A percentile compares a stretch with the other conserved stretches of the same genome.
Conservation (phyloP, 176 grass and related monocot genomes). For the Ananas comosus region DNA sequence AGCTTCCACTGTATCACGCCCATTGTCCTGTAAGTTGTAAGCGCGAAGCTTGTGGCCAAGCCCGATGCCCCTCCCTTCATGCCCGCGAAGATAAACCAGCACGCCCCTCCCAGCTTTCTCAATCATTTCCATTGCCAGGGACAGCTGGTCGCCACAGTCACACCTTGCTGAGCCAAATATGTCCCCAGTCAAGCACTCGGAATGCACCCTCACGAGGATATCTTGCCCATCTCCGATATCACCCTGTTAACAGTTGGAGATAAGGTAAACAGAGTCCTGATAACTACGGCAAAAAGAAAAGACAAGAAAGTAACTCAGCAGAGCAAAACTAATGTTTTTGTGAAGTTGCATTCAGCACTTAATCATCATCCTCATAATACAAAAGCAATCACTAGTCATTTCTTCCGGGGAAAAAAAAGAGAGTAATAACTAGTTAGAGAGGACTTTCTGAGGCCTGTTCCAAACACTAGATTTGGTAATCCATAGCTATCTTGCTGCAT, state of each 20-base stretch:
- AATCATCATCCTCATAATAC: too few relatives aligned
- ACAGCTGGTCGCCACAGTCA: conserved; percentile 62
- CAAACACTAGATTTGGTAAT: too few relatives aligned
- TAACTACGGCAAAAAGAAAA: not conserved
- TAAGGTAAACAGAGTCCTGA: not conserved
- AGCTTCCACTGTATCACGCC: conserved; percentile 66
- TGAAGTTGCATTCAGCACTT: not conserved
- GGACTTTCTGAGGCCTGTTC: too few relatives aligned
- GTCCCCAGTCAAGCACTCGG: conserved; percentile 69
- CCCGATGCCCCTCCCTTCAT: conserved; percentile 76
- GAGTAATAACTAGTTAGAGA: too few relatives aligned
- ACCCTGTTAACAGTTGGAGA: conserved; percentile 32
- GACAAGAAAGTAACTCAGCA: not conserved
- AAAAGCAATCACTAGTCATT: too few relatives aligned
- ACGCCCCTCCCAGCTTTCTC: conserved; percentile 66
- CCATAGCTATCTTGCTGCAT: too few relatives aligned
- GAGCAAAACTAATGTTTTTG: not conserved
- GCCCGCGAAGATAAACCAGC: conserved; percentile 70
- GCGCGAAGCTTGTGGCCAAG: conserved; percentile 64
- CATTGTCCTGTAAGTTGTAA: conserved; percentile 69
- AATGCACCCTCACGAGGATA: conserved; percentile 66
- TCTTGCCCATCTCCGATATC: conserved; percentile 76
- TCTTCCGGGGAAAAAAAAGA: too few relatives aligned
- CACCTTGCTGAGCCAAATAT: conserved; percentile 78
- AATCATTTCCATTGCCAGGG: conserved; percentile 73